Evolutionary conservation across 2,329 filamentous ascomycete species (phyloP).

Genomic region (Botrytis pseudocinerea): DNA sequence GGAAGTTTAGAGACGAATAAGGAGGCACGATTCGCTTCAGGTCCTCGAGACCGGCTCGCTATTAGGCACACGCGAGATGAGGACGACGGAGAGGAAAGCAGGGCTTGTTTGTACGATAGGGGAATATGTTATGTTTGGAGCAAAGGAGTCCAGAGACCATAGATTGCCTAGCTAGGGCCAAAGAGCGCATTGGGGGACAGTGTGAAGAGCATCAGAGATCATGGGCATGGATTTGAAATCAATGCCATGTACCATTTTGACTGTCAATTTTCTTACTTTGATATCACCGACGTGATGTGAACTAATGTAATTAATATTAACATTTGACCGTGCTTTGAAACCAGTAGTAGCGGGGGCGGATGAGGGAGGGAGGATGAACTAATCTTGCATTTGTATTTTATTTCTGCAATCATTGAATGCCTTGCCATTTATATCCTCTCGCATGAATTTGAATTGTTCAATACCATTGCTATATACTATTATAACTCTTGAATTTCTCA

Average conservation of each 20-base stretch:
- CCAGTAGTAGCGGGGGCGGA: neutral
- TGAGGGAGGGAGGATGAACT: neutral
- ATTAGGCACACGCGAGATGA: neutral
- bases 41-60: neutral
- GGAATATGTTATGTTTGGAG: conserved; percentile 6
- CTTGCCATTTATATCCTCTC: neutral
- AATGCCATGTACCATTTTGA: conserved; percentile 19
- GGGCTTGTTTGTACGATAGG: conserved; percentile 20
- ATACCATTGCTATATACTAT: conserved; percentile 11
- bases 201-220: conserved; percentile 6
- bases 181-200: conserved; percentile 6
- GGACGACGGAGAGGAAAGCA: neutral
- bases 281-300: neutral
- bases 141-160: neutral
- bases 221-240: conserved; percentile 10
- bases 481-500: conserved; percentile 3
- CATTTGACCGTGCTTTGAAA: neutral
- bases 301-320: neutral
- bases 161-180: neutral
- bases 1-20: conserved; percentile 1
- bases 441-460: neutral
- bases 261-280: neutral
- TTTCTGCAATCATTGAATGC: neutral
- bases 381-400: neutral
- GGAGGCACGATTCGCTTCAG: neutral